phyloP scores from a whole-genome alignment of 768 basidiomycete genomes.

The Amanita pseudoporphyria region DNA sequence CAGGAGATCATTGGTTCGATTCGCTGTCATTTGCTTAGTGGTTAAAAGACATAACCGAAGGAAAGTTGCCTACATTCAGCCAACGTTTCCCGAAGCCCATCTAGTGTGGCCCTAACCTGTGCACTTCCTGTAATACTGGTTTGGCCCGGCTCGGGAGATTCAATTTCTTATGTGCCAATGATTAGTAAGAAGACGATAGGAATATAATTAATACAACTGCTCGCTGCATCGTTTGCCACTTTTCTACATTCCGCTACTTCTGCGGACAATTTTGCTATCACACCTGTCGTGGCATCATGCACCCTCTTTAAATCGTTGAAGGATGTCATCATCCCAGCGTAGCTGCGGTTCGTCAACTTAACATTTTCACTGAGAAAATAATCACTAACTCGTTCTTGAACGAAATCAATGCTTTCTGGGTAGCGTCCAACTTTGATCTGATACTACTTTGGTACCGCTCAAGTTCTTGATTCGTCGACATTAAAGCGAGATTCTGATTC shows the following conservation, averaged over 20 bases:
- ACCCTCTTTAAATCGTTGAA: constrained; percentile 9
- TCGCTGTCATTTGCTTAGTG: constrained; percentile 16
- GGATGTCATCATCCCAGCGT: constrained; percentile 9
- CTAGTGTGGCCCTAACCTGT: not conserved
- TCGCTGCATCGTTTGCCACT: not conserved
- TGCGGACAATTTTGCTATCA: not conserved
- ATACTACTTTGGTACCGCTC: constrained; percentile 1
- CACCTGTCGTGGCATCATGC: not conserved
- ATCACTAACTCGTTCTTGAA: not conserved
- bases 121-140: not conserved
- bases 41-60: not conserved
- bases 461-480: constrained; percentile 1
- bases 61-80: constrained; percentile 16
- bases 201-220: not conserved
- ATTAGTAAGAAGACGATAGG: not conserved
- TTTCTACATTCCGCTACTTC: not conserved
- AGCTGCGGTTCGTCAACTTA: not conserved
- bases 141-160: not conserved
- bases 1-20: constrained; percentile 28
- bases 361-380: not conserved
- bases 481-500: not conserved
- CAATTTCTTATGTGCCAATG: not conserved
- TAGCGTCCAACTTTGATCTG: constrained; percentile 1
- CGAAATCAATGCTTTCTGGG: not conserved
- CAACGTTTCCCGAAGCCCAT: constrained; percentile 9